Evolutionary conservation across 345 rosid genomes (phyloP).

Genomic region (Brassica incana): DNA sequence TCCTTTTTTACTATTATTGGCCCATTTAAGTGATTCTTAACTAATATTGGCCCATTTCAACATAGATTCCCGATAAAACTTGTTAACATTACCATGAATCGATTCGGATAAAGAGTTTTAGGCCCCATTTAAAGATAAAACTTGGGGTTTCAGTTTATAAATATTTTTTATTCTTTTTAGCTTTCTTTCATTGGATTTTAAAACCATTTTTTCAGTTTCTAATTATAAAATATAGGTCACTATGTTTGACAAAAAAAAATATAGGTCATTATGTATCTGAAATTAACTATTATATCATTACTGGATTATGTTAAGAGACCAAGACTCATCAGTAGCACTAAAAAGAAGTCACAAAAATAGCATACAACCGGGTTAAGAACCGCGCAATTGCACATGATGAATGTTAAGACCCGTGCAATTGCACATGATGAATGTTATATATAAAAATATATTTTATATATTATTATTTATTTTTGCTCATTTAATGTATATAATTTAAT

Average conservation of each 20-base stretch:
- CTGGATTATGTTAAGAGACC: not conserved
- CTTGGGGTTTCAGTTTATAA: not conserved
- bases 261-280: not conserved
- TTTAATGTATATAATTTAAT: no score
- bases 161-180: not conserved
- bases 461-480: no score
- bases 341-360: no score
- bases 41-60: not conserved
- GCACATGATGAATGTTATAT: no score
- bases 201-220: not conserved
- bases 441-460: no score
- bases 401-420: no score
- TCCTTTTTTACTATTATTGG: not conserved
- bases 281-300: not conserved
- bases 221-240: not conserved
- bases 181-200: not conserved
- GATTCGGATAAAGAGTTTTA: not conserved
- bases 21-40: no score
- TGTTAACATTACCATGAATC: not conserved
- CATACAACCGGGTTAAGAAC: no score
- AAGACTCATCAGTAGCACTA: no score
- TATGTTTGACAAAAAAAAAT: not conserved
- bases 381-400: no score
- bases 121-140: not conserved
- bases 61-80: not conserved